Percentiles rank a stretch among this genome's conserved stretches.
Conservation (phyloP, 2,329 filamentous ascomycete genomes). For the Aspergillus eucalypticola region DNA sequence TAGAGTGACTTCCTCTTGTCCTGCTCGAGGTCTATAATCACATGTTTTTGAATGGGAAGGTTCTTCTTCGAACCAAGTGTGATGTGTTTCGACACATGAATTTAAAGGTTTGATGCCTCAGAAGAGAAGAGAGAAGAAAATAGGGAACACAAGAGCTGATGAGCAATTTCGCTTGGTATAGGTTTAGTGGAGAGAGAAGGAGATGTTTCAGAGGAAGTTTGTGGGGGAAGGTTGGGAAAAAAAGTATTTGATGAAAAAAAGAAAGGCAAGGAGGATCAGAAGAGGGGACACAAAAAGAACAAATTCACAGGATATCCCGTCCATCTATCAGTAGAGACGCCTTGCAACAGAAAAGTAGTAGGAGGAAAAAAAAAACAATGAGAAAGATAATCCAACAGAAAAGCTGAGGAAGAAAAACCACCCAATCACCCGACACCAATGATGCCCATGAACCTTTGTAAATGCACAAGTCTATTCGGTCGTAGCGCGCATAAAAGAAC, state of each 20-base stretch:
- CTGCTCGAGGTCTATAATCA: slow-evolving; percentile 13
- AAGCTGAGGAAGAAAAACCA: slow-evolving; percentile 10
- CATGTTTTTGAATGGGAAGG: not conserved
- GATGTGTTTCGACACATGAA: not conserved
- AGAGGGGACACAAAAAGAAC: slow-evolving; percentile 12
- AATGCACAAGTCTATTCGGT: slow-evolving; percentile 46
- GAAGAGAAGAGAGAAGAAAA: slow-evolving; percentile 19
- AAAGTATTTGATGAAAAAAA: no score
- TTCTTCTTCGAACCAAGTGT: not conserved
- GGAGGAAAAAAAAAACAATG: not conserved
- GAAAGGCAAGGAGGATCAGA: slow-evolving; percentile 8
- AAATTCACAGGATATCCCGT: slow-evolving; percentile 24
- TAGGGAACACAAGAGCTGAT: slow-evolving; percentile 15
- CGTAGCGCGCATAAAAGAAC: slow-evolving; percentile 37
- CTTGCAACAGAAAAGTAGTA: slow-evolving; percentile 23
- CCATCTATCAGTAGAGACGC: slow-evolving; percentile 29
- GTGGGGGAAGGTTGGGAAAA: not conserved
- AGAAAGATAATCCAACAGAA: slow-evolving; percentile 8
- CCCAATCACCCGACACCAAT: slow-evolving; percentile 34
- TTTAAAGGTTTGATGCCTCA: not conserved
- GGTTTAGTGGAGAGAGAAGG: not conserved
- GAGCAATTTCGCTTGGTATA: slow-evolving; percentile 5
- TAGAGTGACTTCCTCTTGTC: slow-evolving; percentile 3
- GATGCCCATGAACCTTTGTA: slow-evolving; percentile 39
- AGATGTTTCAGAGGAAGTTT: not conserved